These are phyloP conservation scores for Alnus rubra DNA, from an alignment of 306 rosid species.

Conservation along the genomic window DNA sequence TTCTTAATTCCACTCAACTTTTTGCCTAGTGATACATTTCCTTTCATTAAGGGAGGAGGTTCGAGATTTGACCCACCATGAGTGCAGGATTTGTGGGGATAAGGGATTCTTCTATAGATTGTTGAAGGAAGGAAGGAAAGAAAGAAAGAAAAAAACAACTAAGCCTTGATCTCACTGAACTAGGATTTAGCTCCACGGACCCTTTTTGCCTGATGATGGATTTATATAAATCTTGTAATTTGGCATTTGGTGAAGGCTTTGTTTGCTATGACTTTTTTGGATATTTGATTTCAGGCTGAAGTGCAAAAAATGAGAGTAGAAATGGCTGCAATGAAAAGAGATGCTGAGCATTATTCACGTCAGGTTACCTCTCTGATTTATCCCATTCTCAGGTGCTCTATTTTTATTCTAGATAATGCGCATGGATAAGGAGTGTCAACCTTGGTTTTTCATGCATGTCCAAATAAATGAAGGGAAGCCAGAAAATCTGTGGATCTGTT, in stretches of 20 bases:
- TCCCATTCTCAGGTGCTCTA: neutral
- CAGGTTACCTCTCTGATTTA: conserved; percentile 59
- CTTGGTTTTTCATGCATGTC: neutral
- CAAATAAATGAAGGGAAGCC: neutral
- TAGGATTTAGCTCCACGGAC: neutral
- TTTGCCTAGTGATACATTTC: neutral
- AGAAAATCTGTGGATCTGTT: neutral
- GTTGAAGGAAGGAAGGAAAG: neutral
- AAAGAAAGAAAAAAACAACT: no score
- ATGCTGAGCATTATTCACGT: conserved; percentile 98
- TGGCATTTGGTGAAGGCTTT: conserved; percentile 22
- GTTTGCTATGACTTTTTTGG: conserved; percentile 21
- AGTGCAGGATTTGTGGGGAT: neutral
- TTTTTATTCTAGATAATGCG: neutral
- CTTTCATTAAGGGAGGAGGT: neutral
- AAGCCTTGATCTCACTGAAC: neutral
- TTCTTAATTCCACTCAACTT: neutral
- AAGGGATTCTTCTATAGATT: neutral
- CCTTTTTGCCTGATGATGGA: conserved; percentile 7
- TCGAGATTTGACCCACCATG: neutral
- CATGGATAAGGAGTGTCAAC: neutral
- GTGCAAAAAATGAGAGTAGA: conserved; percentile 93
- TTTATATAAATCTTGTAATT: neutral
- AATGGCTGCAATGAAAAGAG: conserved; percentile 99
- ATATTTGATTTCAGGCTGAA: conserved; percentile 65